Conservation (phyloP, 2,329 filamentous ascomycete genomes). For the Trichoderma atrobrunneum region DNA sequence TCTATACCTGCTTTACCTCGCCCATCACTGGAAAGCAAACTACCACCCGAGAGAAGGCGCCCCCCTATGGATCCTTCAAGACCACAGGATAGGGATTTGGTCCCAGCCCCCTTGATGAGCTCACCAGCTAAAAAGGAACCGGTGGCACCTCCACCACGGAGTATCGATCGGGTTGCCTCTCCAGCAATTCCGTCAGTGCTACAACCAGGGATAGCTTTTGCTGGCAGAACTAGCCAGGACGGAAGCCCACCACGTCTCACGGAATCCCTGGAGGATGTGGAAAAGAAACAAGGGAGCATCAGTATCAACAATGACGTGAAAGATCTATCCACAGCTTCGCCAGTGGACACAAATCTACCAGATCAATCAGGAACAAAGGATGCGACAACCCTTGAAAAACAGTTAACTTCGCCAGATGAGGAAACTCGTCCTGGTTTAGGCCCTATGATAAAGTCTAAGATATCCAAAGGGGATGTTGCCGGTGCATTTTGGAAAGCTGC, state of each 20-base stretch:
- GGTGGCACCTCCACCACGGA: slow-evolving; percentile 49
- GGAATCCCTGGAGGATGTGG: slow-evolving; percentile 16
- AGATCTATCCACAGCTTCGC: not conserved
- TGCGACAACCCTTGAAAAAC: not conserved
- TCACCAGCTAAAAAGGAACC: slow-evolving; percentile 45
- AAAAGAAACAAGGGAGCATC: not conserved
- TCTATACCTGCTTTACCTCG: slow-evolving; percentile 14
- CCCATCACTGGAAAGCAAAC: slow-evolving; percentile 39
- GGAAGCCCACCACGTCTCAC: slow-evolving; percentile 23
- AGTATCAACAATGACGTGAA: not conserved
- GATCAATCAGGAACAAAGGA: not conserved
- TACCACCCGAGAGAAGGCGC: slow-evolving; percentile 60
- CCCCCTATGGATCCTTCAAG: slow-evolving; percentile 63
- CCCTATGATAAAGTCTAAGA: slow-evolving; percentile 85
- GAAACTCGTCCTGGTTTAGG: slow-evolving; percentile 71
- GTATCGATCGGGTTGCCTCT: slow-evolving; percentile 47
- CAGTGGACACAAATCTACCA: not conserved
- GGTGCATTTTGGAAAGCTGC: slow-evolving; percentile 73
- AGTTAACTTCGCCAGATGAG: slow-evolving; percentile 27
- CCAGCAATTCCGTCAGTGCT: slow-evolving; percentile 36
- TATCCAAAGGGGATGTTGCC: slow-evolving; percentile 69
- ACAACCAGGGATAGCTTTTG: slow-evolving; percentile 26
- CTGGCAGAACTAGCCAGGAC: slow-evolving; percentile 35
- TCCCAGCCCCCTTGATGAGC: slow-evolving; percentile 58
- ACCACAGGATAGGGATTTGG: slow-evolving; percentile 53